Base-by-base conservation (phyloP, 192 early-diverging fungal species). In the Backusella australiensis region DNA sequence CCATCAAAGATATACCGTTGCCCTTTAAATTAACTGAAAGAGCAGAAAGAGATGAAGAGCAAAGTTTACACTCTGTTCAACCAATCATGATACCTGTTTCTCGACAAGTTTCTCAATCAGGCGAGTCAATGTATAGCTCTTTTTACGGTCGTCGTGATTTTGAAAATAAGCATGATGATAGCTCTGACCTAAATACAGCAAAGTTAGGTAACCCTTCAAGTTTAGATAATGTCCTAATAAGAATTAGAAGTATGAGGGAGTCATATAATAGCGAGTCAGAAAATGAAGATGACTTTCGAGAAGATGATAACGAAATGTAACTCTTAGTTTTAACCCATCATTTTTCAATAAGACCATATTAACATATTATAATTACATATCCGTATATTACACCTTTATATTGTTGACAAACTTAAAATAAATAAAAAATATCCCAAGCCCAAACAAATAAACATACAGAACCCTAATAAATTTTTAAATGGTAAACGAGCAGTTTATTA, bases 1-100 rank as follows among this genome's bases (percentile, higher is more conserved):
- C 93, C 2, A 93, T 92, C 77, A 91, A 88, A 36, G 93, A 94
- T 63, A 91, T 94, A 23, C 93, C 93, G 23, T 80, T 94, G 41
- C 93, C 93, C 44, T 94, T 88, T 76, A 74, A 73, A 42, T 38
- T 83, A 0, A 26, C 75, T 11, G 77, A 78, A 32, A 56, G 14
- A 42, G 36, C 49, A 14, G 36, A 44, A 53, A 76, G 73, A 3
- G 67, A 73, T 65, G 72, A 73, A 53, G 72, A 73, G 9, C 35
- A 52, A 53, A 75, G 56, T 39, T n/a, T 49, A 63, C 56, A 26
- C 2, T 29, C 56, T 63, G 23, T 29, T 29, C 56, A 63, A 29
- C 56, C 56, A 3, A 67, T 75, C 26, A 74, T 75, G 74, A 49
- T 67, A 68, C 35, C 74, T n/a, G 17, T 36, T 39, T 70, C n/a